Percentiles rank a stretch among this genome's conserved stretches.
phyloP scores from a whole-genome alignment of 805 yeast genomes.

The Yueomyces sinensis region DNA sequence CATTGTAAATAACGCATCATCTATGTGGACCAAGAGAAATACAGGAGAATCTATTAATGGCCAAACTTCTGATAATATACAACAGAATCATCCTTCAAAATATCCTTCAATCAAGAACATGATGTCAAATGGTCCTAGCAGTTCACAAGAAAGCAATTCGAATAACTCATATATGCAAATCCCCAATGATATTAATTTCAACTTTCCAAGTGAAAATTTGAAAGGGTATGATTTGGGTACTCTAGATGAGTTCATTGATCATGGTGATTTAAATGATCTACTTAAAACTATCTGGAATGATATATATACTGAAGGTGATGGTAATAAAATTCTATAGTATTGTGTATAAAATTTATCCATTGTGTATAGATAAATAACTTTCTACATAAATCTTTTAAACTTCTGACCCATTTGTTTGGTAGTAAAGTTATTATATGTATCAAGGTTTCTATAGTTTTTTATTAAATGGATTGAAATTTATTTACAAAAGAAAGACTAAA shows the following conservation, averaged over 20 bases:
- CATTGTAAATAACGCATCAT: not conserved
- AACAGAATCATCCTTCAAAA: not conserved
- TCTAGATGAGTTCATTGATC: constrained; percentile 20
- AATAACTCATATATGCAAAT: not conserved
- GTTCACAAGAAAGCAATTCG: not conserved
- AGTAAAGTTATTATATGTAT: constrained; percentile 1
- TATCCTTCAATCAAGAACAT: not conserved
- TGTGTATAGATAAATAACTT: no score
- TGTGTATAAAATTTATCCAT: no score
- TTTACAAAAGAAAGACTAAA: no score
- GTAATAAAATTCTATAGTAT: no score
- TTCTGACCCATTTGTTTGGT: not conserved
- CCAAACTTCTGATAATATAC: not conserved
- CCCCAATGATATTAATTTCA: not conserved
- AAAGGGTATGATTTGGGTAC: constrained; percentile 17
- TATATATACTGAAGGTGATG: constrained; percentile 5
- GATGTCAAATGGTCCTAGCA: not conserved
- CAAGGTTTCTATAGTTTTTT: no score
- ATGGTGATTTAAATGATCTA: constrained; percentile 17
- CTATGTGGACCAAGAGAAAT: not conserved
- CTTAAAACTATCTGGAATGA: constrained; percentile 22
- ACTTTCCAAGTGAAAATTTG: not conserved
- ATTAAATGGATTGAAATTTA: no score
- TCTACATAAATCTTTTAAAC: no score
- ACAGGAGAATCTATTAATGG: not conserved